Conservation (phyloP, 2,329 filamentous ascomycete species). For the Dendryphion nanum region DNA sequence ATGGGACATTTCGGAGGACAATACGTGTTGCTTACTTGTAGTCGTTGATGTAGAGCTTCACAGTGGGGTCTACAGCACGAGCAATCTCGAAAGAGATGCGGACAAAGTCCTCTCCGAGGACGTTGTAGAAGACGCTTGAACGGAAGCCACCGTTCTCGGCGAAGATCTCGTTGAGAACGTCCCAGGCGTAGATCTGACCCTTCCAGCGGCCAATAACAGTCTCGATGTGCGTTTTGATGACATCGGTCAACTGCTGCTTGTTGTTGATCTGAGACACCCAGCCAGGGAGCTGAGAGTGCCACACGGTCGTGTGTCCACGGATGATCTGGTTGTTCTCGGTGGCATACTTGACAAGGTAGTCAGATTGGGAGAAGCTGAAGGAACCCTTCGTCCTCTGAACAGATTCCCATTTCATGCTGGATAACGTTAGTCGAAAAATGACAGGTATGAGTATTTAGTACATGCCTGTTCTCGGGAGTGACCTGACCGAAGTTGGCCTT, state of each 20-base stretch:
- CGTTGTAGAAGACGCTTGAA: constrained; percentile 62
- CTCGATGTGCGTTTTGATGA: constrained; percentile 62
- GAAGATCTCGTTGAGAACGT: constrained; percentile 67
- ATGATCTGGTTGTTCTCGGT: constrained; percentile 59
- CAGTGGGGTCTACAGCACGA: constrained; percentile 62
- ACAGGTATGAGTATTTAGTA: neutral
- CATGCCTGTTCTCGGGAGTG: constrained; percentile 61
- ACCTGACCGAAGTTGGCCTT: constrained; percentile 63
- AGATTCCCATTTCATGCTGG: constrained; percentile 67
- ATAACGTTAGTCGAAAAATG: neutral
- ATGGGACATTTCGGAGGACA: neutral
- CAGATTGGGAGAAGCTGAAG: constrained; percentile 55
- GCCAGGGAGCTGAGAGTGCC: constrained; percentile 54
- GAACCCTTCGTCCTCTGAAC: constrained; percentile 45
- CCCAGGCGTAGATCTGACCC: constrained; percentile 64
- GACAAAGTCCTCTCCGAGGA: constrained; percentile 71
- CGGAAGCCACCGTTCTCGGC: constrained; percentile 61
- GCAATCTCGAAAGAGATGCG: constrained; percentile 70
- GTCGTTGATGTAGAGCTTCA: constrained; percentile 76
- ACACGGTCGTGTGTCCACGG: constrained; percentile 66
- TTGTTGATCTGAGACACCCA: constrained; percentile 61
- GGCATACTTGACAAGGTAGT: constrained; percentile 57
- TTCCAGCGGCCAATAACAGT: constrained; percentile 60
- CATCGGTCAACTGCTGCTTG: constrained; percentile 53
- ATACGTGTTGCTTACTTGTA: constrained; percentile 41